Base-by-base conservation (phyloP, 1,284 basidiomycete species). In the Apiotrichum mycotoxinovorans region DNA sequence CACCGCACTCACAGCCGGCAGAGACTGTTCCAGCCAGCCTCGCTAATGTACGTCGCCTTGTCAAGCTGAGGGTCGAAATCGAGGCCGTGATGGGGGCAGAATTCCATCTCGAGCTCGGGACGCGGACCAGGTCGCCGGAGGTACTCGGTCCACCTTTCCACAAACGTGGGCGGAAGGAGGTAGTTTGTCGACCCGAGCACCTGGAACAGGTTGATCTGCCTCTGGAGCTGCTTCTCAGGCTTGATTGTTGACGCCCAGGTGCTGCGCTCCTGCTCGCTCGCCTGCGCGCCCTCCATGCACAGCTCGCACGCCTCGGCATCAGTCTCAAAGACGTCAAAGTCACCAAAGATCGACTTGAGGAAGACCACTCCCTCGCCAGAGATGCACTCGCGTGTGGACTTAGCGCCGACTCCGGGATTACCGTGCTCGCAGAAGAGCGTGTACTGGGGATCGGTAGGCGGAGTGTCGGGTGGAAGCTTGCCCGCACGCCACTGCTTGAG, bases 31-130 rank as follows among this genome's bases (percentile, higher is more conserved):
- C 71, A 76, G 0, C 69, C 69, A 2, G 17, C 35, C 26, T 58
- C 50, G 2, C 51, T 45, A 4, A 73, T 15, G 22, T 63, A 65
- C 47, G 54, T 37, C 1, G 52, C 27, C 5, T 47, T 26, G 27
- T 65, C 65, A 50, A 65, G 58, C 49, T 58, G 56, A 17, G 67
- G 70, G 60, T 76, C 72, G 34, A 67, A 64, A 52, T 67, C 65
- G 38, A 74, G 47, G 30, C 58, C n/a, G 0, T 67, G 68, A 58
- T 76, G 74, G n/a, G 57, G 51, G 34, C 74, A 76, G 8, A 66
- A 26, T 4, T 63, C 65, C 46, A 65, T 52, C 0, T 65, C 44
- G 17, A 63, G 46, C 2, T 41, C 40, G 0, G 70, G 70, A 10
- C 52, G 43, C 8, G 34, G 34, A 2, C 48, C 47, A 8, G 37